phyloP scores from a whole-genome alignment of 139 green algal genomes.

The Mesostigma viride region DNA sequence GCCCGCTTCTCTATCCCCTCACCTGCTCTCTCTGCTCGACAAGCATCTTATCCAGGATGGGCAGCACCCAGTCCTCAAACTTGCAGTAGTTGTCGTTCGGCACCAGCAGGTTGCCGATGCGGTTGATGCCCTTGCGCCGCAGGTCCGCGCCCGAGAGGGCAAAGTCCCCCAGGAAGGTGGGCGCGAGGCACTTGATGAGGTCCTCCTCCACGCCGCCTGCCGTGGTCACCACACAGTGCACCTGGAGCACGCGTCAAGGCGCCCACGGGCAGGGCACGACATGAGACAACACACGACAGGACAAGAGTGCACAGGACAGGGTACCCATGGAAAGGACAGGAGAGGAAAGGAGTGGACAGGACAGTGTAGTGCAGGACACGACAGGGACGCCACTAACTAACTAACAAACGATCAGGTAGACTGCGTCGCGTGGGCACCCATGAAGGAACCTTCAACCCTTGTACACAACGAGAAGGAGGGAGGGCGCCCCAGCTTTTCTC shows the following conservation, averaged over 20 bases:
- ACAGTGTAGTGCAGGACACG: no score
- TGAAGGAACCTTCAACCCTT: no score
- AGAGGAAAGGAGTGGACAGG: no score
- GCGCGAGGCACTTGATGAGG: slow-evolving; percentile 93
- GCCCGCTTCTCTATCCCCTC: slow-evolving; percentile 4
- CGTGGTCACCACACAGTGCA: slow-evolving; percentile 91
- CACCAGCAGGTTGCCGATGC: slow-evolving; percentile 98
- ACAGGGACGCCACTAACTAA: no score
- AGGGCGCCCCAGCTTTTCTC: no score
- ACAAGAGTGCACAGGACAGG: no score
- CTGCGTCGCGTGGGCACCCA: no score
- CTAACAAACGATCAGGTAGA: no score
- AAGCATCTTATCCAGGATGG: slow-evolving; percentile 86
- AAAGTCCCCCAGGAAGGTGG: slow-evolving; percentile 91
- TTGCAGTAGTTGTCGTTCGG: slow-evolving; percentile 98
- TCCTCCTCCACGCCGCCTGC: slow-evolving; percentile 96
- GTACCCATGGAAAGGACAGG: no score
- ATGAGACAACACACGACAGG: no score
- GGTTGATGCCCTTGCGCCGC: slow-evolving; percentile 72
- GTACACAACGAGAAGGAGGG: no score
- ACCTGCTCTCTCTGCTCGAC: slow-evolving; percentile 65
- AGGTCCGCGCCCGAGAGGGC: slow-evolving; percentile 61
- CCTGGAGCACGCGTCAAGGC: slow-evolving; percentile 28
- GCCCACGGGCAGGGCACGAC: no score
- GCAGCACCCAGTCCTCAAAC: slow-evolving; percentile 99